phyloP scores from a whole-genome alignment of 495 filamentous ascomycete species.

The Hypomontagnella monticulosa region DNA sequence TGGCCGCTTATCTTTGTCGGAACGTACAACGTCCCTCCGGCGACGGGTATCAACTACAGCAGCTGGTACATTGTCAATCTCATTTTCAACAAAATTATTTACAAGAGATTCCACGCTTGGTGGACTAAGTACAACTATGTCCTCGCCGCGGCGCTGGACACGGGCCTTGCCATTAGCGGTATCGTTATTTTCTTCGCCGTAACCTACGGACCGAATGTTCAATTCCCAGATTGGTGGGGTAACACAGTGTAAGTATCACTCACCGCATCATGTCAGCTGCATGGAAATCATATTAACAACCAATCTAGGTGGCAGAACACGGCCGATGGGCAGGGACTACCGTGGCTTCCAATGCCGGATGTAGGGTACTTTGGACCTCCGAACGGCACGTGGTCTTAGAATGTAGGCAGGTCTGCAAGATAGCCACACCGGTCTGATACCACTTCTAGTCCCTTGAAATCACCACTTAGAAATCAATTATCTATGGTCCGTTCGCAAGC shows the following conservation, averaged over 20 bases:
- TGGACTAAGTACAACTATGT: conserved; percentile 52
- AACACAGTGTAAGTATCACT: conserved; percentile 42
- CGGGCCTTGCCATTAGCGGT: conserved; percentile 44
- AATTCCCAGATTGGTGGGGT: conserved; percentile 47
- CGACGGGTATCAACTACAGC: conserved; percentile 61
- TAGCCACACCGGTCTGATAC: not conserved
- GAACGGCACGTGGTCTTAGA: conserved; percentile 54
- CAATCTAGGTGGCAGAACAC: conserved; percentile 55
- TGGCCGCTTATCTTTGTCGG: conserved; percentile 60
- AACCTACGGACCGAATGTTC: conserved; percentile 41
- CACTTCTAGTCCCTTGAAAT: too few relatives aligned
- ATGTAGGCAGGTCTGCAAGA: conserved; percentile 25
- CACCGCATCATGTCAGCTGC: not conserved
- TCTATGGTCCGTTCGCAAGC: too few relatives aligned
- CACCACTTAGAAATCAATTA: too few relatives aligned
- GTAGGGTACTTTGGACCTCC: conserved; percentile 57
- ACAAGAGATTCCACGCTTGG: conserved; percentile 53
- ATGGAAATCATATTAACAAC: conserved; percentile 13
- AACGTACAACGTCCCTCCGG: conserved; percentile 51
- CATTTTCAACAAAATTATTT: conserved; percentile 56
- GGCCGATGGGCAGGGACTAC: conserved; percentile 54
- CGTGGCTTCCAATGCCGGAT: conserved; percentile 54
- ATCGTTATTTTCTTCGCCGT: conserved; percentile 50
- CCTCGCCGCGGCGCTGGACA: conserved; percentile 43
- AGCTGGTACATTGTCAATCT: conserved; percentile 60